Evolutionary conservation across 2,329 filamentous ascomycete genomes (phyloP).

Genomic region (Epichloe typhina): DNA sequence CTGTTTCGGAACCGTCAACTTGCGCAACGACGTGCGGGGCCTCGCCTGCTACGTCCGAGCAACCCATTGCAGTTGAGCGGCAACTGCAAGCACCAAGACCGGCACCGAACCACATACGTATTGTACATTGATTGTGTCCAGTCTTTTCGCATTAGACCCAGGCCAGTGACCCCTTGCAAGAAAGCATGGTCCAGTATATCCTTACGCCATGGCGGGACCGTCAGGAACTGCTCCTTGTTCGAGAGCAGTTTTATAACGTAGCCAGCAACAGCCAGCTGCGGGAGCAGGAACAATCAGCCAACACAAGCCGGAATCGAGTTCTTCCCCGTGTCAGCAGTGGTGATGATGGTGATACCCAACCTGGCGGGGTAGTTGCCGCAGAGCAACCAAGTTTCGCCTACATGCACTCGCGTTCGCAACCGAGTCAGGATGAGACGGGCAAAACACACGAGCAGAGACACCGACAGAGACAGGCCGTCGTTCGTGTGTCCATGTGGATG

Average conservation of each 20-base stretch:
- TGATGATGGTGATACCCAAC: neutral
- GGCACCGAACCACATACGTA: no score
- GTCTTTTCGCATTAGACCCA: neutral
- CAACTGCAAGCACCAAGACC: no score
- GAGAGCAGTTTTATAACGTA: conserved; percentile 46
- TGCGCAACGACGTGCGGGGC: no score
- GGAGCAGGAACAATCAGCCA: neutral
- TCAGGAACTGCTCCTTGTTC: conserved; percentile 51
- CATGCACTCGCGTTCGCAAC: neutral
- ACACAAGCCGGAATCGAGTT: neutral
- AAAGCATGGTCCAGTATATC: conserved; percentile 52
- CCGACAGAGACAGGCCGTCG: conserved; percentile 35
- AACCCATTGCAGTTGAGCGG: no score
- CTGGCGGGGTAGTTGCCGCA: neutral
- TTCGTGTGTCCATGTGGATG: conserved; percentile 54
- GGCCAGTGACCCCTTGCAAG: neutral
- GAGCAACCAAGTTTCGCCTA: neutral
- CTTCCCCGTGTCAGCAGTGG: neutral
- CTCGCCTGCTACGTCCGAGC: no score
- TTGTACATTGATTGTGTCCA: no score
- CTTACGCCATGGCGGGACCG: conserved; percentile 62
- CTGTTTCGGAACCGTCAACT: no score
- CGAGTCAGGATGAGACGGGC: conserved; percentile 5
- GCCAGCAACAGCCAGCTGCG: conserved; percentile 6
- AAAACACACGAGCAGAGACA: conserved; percentile 20